These are phyloP conservation scores for Trichoderma arundinaceum DNA, from an alignment of 2,329 filamentous ascomycete species.

Conservation along the genomic window DNA sequence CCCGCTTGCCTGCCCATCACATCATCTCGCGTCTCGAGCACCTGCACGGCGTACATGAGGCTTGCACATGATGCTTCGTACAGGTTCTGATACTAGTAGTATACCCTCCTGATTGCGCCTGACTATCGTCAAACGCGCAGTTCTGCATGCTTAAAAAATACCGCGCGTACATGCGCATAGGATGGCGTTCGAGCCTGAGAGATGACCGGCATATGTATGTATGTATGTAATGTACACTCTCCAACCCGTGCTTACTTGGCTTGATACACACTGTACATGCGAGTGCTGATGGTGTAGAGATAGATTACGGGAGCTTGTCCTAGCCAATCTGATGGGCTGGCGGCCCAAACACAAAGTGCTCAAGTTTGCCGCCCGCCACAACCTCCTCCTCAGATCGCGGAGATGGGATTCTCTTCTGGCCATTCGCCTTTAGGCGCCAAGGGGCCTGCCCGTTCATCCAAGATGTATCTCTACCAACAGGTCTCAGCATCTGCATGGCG, in stretches of 20 bases:
- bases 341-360: conserved; percentile 11
- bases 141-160: conserved; percentile 25
- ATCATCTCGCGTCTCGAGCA: conserved; percentile 26
- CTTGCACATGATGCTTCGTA: conserved; percentile 20
- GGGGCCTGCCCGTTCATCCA: conserved; percentile 5
- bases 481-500: conserved; percentile 29
- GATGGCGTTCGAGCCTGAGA: conserved; percentile 19
- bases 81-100: not conserved
- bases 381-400: conserved; percentile 26
- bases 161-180: conserved; percentile 9
- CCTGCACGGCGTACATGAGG: conserved; percentile 7
- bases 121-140: conserved; percentile 1
- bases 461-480: conserved; percentile 14
- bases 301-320: conserved; percentile 18
- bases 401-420: conserved; percentile 10
- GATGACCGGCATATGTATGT: conserved; percentile 13
- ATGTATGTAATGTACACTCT: not conserved
- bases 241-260: conserved; percentile 13
- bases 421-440: conserved; percentile 16
- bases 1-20: conserved; percentile 16
- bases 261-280: conserved; percentile 18
- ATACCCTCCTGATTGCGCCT: conserved; percentile 10
- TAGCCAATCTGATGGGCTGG: conserved; percentile 9
- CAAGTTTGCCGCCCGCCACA: conserved; percentile 23
- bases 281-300: conserved; percentile 22